A percentile compares a stretch with the other conserved stretches of the same genome.
Conservation (phyloP, 805 yeast species). For the Nakazawaea wickerhamii region DNA sequence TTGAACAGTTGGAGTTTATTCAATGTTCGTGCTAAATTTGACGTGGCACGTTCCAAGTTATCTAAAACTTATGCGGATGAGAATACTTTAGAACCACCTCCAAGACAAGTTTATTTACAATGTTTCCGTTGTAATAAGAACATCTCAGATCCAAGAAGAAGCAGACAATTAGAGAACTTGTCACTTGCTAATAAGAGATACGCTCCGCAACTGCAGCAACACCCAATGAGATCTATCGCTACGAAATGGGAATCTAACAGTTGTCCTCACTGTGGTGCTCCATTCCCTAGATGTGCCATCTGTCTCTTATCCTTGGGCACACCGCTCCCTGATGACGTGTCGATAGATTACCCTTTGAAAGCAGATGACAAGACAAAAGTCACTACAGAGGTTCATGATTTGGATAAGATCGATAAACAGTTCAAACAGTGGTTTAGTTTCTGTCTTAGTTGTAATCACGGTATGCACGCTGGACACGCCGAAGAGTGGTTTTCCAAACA, state of each 20-base stretch:
- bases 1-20: conserved; percentile 80
- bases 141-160: conserved; percentile 34
- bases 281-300: conserved; percentile 86
- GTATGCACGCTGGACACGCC: conserved; percentile 93
- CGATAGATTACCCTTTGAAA: conserved; percentile 20
- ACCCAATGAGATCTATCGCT: conserved; percentile 1
- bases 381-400: conserved; percentile 16
- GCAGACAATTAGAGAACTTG: conserved; percentile 2
- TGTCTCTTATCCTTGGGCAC: conserved; percentile 78
- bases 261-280: conserved; percentile 85
- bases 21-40: conserved; percentile 76
- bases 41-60: conserved; percentile 66
- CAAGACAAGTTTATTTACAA: conserved; percentile 75
- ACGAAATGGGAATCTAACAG: conserved; percentile 17
- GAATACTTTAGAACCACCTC: conserved; percentile 42
- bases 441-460: conserved; percentile 88
- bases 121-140: conserved; percentile 80
- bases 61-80: conserved; percentile 48
- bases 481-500: conserved; percentile 93
- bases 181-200: conserved; percentile 18
- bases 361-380: conserved; percentile 9
- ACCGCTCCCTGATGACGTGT: conserved; percentile 41
- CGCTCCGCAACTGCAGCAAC: conserved; percentile 26
- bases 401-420: conserved; percentile 29
- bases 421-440: conserved; percentile 86